Evolutionary conservation across 257 asterid species (phyloP).

Genomic region (Jacaranda copaia): DNA sequence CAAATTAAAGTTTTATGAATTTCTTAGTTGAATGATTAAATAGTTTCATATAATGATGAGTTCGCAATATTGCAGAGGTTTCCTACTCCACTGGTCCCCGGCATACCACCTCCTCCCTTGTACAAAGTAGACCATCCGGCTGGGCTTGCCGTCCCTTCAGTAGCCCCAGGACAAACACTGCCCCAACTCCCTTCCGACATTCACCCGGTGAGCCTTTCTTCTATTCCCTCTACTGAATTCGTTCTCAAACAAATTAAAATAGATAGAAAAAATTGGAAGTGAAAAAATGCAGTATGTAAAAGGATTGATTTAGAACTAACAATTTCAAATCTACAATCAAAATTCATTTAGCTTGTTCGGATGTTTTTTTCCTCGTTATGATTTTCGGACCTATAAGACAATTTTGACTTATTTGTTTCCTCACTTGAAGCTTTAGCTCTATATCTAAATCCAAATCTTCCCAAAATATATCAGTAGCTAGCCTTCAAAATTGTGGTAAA

Average conservation of each 20-base stretch:
- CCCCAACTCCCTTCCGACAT: slow-evolving; percentile 71
- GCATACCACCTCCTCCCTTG: slow-evolving; percentile 60
- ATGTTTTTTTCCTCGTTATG: background rate
- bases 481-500: no score
- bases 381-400: background rate
- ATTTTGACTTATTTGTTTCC: no score
- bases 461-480: no score
- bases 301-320: no score
- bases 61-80: slow-evolving; percentile 55
- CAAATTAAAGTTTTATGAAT: background rate
- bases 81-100: slow-evolving; percentile 55
- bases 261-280: background rate
- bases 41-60: background rate
- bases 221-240: background rate
- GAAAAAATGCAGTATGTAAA: background rate
- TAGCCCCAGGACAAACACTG: slow-evolving; percentile 50
- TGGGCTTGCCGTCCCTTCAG: slow-evolving; percentile 43
- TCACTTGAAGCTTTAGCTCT: background rate
- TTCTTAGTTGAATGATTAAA: background rate
- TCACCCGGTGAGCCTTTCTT: slow-evolving; percentile 63
- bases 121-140: slow-evolving; percentile 54
- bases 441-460: background rate
- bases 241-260: background rate
- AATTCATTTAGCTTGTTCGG: no score
- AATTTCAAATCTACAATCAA: no score